Evolutionary conservation across 148 eudicot species (phyloP), one percentile per base, ranked within the genome.

Genomic region (Arctostaphylos glauca): DNA sequence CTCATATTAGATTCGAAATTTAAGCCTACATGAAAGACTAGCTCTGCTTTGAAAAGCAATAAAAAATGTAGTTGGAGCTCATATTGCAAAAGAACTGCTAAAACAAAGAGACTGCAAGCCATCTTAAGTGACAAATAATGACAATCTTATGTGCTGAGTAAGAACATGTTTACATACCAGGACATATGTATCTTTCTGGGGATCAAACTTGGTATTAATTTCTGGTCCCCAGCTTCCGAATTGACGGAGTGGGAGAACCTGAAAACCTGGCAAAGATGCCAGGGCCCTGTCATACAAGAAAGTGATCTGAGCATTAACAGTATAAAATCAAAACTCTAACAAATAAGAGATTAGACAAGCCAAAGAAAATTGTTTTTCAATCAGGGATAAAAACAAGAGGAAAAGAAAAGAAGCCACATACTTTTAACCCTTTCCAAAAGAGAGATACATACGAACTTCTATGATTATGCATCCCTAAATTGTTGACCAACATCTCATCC

Each of bases 201-300:
- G 87, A 83, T 92, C 94, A 86, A 96, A 91, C 87, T 91, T 94
- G 31, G 94, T 86, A 21, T 91, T 83, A 81, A 96, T 90, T 86
- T 96, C 98, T 21, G 98, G 97, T 80, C 92, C 99, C 99, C 98
- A 96, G 47, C 87, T 91, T 77, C 95, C 98, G 82, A 93, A 96
- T 85, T 94, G 93, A 78, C 91, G 97, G 77, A 96, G 97, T 9
- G 99, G 95, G 84, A 96, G 93, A 88, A 93, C 94, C 83, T 92
- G 85, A 86, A 96, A 96, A 79, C 92, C 92, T 43, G 94, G 92
- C 86, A 96, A 91, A 21, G 99, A 93, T 84, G 98, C 97, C 73
- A 43, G 87, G 55, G 82, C 91, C 87, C 99, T 96, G 92, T 84
- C 75, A 56, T 25, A 62, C 56, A 23, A 76, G 9, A 60, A 75